Conservation (phyloP, 192 early-diverging fungal species). For the Podochytrium sp. region DNA sequence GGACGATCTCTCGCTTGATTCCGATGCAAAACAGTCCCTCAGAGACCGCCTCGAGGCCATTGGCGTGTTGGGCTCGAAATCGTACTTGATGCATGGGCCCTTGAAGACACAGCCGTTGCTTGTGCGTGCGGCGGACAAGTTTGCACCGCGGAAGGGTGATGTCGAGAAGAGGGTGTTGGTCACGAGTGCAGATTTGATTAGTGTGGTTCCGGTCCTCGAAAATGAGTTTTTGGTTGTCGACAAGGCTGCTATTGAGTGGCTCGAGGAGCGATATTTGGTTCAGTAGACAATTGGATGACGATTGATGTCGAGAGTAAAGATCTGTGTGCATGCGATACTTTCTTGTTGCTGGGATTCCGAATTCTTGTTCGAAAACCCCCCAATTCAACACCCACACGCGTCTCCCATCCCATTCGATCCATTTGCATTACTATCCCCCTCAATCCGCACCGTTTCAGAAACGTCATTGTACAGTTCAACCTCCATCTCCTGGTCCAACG, state of each 20-base stretch:
- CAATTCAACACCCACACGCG: conserved; percentile 14
- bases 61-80: conserved; percentile 38
- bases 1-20: conserved; percentile 47
- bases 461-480: conserved; percentile 87
- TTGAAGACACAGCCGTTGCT: conserved; percentile 27
- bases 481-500: conserved; percentile 91
- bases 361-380: neutral
- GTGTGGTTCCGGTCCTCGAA: conserved; percentile 47
- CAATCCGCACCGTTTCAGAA: conserved; percentile 87
- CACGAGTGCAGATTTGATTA: conserved; percentile 37
- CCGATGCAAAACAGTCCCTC: conserved; percentile 28
- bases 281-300: conserved; percentile 23
- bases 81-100: conserved; percentile 53
- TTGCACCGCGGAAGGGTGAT: conserved; percentile 8
- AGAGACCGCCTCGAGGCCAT: conserved; percentile 30
- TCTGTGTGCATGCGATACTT: neutral
- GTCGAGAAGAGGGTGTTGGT: conserved; percentile 46
- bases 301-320: neutral
- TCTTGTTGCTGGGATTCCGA: neutral
- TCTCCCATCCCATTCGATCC: neutral
- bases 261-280: conserved; percentile 53
- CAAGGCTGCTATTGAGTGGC: conserved; percentile 53
- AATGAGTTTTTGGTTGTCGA: conserved; percentile 54
- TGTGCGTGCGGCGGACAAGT: conserved; percentile 38
- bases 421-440: conserved; percentile 57